Evolutionary conservation across 2,329 filamentous ascomycete genomes (phyloP).

Genomic region (Colletotrichum aenigma): DNA sequence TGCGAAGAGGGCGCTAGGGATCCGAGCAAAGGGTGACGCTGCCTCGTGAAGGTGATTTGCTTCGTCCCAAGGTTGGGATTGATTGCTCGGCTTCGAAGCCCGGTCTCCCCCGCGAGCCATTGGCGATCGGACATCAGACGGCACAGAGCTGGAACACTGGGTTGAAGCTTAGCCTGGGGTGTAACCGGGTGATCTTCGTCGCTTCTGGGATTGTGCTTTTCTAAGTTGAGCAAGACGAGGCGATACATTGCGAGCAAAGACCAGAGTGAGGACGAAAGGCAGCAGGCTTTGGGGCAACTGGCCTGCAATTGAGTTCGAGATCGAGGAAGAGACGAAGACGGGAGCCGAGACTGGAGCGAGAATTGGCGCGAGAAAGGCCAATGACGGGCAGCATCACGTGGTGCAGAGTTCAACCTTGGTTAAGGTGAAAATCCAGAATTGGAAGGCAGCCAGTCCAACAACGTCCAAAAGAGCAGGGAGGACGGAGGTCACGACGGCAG

Average conservation of each 20-base stretch:
- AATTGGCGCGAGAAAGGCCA: background rate
- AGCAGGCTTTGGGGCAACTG: background rate
- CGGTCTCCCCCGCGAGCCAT: background rate
- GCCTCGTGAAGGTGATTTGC: background rate
- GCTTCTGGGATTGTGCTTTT: background rate
- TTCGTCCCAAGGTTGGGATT: slow-evolving; percentile 11
- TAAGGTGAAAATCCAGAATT: background rate
- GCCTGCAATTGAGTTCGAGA: background rate
- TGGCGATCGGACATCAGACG: slow-evolving; percentile 15
- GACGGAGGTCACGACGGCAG: background rate
- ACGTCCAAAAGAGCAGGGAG: background rate
- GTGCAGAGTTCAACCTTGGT: background rate
- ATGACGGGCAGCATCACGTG: background rate
- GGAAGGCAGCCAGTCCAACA: background rate
- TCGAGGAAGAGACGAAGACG: background rate
- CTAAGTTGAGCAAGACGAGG: background rate
- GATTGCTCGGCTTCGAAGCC: background rate
- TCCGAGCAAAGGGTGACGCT: background rate
- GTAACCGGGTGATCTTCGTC: background rate
- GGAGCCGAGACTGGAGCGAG: background rate
- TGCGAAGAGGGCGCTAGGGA: background rate
- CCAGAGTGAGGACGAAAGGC: background rate
- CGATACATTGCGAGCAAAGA: background rate
- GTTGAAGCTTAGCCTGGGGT: background rate
- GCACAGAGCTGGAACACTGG: slow-evolving; percentile 18